Evolutionary conservation across 2,329 filamentous ascomycete species (phyloP).

Genomic region (Cryphonectria nitschkei): DNA sequence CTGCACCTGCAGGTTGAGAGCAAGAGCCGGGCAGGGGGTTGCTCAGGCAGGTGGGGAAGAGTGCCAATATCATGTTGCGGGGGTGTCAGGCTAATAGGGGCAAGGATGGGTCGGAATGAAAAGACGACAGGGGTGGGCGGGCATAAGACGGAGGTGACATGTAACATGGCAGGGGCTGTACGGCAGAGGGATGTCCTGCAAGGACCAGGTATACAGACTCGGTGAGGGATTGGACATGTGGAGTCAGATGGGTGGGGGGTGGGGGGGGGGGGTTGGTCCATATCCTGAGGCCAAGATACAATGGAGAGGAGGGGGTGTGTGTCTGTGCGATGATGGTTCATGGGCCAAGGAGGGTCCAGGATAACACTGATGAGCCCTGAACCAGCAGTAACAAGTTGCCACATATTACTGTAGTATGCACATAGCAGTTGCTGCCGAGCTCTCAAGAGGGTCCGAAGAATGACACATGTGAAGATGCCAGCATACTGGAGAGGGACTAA

Average conservation of each 20-base stretch:
- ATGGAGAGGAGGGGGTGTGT: not conserved
- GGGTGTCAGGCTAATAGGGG: slow-evolving; percentile 12
- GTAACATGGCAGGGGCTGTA: not conserved
- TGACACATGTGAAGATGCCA: not conserved
- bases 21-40: slow-evolving; percentile 14
- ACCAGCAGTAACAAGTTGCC: not conserved
- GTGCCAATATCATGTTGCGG: slow-evolving; percentile 14
- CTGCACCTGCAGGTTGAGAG: slow-evolving; percentile 13
- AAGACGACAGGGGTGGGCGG: slow-evolving; percentile 6
- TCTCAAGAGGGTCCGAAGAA: not conserved
- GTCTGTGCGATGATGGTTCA: not conserved
- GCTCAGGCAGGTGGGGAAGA: not conserved
- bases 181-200: not conserved
- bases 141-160: slow-evolving; percentile 15
- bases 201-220: not conserved
- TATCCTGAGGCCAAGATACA: not conserved
- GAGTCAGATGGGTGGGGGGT: not conserved
- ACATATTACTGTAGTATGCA: not conserved
- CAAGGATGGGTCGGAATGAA: not conserved
- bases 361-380: not conserved
- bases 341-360: not conserved
- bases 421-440: not conserved
- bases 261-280: not conserved
- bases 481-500: not conserved
- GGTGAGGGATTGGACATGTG: not conserved